These are phyloP conservation scores for Clarkia xantiana DNA, from an alignment of 345 rosid genomes.

Conservation along the genomic window DNA sequence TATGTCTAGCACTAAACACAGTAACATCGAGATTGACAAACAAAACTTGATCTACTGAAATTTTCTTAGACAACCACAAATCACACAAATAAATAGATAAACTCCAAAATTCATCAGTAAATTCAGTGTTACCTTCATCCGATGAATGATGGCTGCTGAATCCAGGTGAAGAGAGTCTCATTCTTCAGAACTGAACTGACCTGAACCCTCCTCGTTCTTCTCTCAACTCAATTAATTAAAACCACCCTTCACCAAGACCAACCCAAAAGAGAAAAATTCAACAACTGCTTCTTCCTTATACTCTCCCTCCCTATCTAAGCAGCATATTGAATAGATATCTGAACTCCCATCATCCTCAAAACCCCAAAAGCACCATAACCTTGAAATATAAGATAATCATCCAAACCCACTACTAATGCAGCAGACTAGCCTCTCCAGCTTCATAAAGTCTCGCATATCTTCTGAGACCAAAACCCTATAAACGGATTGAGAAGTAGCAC, in stretches of 20 bases:
- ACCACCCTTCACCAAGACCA: background rate
- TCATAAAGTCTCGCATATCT: conserved; percentile 4
- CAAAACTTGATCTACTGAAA: no score
- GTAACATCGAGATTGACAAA: no score
- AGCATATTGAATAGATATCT: background rate
- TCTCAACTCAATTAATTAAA: background rate
- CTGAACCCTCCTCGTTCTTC: background rate
- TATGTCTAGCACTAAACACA: no score
- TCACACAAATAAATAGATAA: background rate
- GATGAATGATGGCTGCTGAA: conserved; percentile 1
- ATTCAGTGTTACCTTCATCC: background rate
- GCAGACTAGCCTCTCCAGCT: conserved; percentile 2
- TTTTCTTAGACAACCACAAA: background rate
- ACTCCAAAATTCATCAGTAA: background rate
- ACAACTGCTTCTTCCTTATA: background rate
- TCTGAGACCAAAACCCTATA: background rate
- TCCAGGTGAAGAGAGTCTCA: conserved; percentile 7
- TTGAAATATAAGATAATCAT: background rate
- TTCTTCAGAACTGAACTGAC: background rate
- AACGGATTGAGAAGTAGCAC: background rate
- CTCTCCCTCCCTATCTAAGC: background rate
- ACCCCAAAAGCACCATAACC: background rate
- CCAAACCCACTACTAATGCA: conserved; percentile 7
- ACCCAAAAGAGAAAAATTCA: conserved; percentile 1
- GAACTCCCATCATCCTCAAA: background rate